phyloP scores from a whole-genome alignment of 2,329 filamentous ascomycete species.

The Chrysoporthe puriensis region DNA sequence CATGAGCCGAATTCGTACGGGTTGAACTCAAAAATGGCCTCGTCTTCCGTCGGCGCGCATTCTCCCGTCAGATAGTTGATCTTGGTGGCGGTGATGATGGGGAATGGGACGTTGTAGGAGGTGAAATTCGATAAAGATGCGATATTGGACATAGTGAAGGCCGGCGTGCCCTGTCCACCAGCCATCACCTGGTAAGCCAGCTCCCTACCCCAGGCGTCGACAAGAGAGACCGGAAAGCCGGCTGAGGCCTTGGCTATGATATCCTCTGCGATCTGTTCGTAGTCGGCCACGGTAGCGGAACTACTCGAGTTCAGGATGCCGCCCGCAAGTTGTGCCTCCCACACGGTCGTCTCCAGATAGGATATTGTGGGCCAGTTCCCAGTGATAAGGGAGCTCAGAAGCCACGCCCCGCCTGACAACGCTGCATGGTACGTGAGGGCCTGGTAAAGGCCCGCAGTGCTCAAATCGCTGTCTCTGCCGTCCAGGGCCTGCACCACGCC shows the following conservation, averaged over 20 bases:
- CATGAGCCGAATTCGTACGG: constrained; percentile 51
- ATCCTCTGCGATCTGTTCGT: constrained; percentile 20
- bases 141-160: constrained; percentile 20
- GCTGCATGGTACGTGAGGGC: constrained; percentile 33
- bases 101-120: constrained; percentile 27
- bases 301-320: constrained; percentile 22
- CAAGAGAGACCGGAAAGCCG: constrained; percentile 25
- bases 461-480: constrained; percentile 29
- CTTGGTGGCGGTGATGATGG: constrained; percentile 31
- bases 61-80: constrained; percentile 28
- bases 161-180: constrained; percentile 19
- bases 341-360: constrained; percentile 17
- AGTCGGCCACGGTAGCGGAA: constrained; percentile 6
- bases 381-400: constrained; percentile 31
- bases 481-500: constrained; percentile 37
- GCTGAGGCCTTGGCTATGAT: constrained; percentile 16
- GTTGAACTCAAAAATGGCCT: constrained; percentile 47
- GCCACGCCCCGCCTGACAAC: constrained; percentile 33
- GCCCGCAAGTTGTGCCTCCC: constrained; percentile 19
- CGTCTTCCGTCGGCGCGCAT: constrained; percentile 32
- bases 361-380: constrained; percentile 32
- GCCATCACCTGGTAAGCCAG: constrained; percentile 24
- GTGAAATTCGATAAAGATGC: constrained; percentile 23
- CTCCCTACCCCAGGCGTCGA: constrained; percentile 26
- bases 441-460: constrained; percentile 30